phyloP scores from a whole-genome alignment of 2,329 filamentous ascomycete species.

The Ophiostoma triangulosporum region DNA sequence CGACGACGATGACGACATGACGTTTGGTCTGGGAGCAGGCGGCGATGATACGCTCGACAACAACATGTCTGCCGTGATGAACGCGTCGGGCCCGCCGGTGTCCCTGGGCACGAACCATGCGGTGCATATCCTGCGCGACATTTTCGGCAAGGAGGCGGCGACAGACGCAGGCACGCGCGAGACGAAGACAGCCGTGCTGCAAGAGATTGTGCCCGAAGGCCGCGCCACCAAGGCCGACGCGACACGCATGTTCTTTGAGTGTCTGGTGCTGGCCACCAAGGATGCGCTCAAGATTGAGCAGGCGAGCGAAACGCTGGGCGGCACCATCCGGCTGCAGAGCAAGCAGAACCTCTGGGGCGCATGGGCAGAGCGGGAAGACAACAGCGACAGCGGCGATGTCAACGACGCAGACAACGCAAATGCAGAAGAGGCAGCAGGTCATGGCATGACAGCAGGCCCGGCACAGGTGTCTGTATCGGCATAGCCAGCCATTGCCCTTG shows the following conservation, averaged over 20 bases:
- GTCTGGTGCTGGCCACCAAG: constrained; percentile 89
- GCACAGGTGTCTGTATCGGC: constrained; percentile 3
- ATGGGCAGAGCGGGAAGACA: constrained; percentile 59
- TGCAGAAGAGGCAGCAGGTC: not conserved
- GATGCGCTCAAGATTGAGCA: constrained; percentile 97
- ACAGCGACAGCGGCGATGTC: not conserved
- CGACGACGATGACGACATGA: constrained; percentile 29
- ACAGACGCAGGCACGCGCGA: constrained; percentile 58
- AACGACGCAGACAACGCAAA: not conserved
- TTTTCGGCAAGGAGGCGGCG: constrained; percentile 63
- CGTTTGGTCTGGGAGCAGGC: constrained; percentile 18
- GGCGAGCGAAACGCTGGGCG: constrained; percentile 55
- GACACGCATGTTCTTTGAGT: constrained; percentile 99
- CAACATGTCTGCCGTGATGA: constrained; percentile 61
- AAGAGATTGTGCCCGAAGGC: constrained; percentile 74
- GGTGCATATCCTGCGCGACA: constrained; percentile 82
- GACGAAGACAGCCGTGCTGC: constrained; percentile 70
- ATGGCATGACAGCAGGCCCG: not conserved
- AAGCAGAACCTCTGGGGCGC: constrained; percentile 95
- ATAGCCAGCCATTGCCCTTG: not conserved
- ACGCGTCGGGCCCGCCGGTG: constrained; percentile 72
- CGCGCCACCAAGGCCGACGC: constrained; percentile 77
- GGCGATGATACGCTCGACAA: constrained; percentile 36
- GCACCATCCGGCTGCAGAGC: constrained; percentile 67
- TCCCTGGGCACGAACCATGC: constrained; percentile 89